Evolutionary conservation across 108 stramenopile species (phyloP).

Genomic region (Conticribra weissflogii): DNA sequence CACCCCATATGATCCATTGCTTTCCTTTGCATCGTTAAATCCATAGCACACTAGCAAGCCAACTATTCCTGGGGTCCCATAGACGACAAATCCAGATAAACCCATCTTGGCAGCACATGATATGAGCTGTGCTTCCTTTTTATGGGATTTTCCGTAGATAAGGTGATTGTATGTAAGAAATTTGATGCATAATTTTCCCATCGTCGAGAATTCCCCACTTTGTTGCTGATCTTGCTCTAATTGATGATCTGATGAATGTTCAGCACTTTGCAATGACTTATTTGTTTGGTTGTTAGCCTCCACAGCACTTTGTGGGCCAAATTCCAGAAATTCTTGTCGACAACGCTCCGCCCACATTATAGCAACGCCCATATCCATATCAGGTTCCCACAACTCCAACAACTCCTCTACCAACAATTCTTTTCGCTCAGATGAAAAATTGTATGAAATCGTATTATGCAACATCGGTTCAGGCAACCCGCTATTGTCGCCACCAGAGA

Average conservation of each 20-base stretch:
- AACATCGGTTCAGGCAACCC: conserved; percentile 9
- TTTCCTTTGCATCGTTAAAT: too few relatives aligned
- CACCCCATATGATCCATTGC: too few relatives aligned
- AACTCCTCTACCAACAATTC: conserved; percentile 9
- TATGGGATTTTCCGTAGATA: conserved; percentile 25
- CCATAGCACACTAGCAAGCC: not conserved
- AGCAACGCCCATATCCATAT: conserved; percentile 23
- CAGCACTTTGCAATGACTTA: too few relatives aligned
- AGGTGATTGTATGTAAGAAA: conserved; percentile 27
- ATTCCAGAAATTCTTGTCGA: conserved; percentile 20
- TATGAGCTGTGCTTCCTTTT: conserved; percentile 27
- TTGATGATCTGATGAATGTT: not conserved
- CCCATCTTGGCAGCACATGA: conserved; percentile 13
- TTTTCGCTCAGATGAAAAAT: not conserved
- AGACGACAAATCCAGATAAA: conserved; percentile 14
- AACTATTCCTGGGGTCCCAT: conserved; percentile 22
- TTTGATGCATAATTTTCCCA: conserved; percentile 5
- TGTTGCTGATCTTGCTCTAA: not conserved
- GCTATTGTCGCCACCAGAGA: not conserved
- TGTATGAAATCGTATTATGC: conserved; percentile 14
- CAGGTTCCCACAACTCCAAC: conserved; percentile 26
- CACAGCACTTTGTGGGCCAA: too few relatives aligned
- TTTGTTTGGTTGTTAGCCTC: too few relatives aligned
- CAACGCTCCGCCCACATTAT: conserved; percentile 38
- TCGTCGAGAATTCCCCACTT: not conserved